A percentile compares a stretch with the other conserved stretches of the same genome.
Evolutionary conservation across 2,329 filamentous ascomycete genomes (phyloP).

Genomic region (Chaetothyriales sp.): DNA sequence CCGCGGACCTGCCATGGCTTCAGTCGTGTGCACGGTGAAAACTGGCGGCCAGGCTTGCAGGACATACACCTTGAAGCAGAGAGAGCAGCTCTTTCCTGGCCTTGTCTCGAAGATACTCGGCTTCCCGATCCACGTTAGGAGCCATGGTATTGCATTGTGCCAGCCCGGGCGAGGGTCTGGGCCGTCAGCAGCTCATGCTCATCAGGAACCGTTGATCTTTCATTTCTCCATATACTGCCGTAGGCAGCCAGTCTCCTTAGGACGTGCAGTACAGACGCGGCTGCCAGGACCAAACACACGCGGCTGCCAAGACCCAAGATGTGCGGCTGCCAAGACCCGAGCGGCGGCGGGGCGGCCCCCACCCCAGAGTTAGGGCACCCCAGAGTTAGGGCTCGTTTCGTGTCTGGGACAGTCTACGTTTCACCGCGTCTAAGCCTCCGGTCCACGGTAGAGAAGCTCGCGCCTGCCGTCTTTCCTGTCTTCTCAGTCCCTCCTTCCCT

Average conservation of each 20-base stretch:
- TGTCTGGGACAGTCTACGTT: too few species aligned
- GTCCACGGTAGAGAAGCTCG: not conserved
- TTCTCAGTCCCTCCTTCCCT: not conserved
- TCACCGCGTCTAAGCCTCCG: too few species aligned
- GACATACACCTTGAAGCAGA: slow-evolving; percentile 86
- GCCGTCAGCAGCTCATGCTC: not conserved
- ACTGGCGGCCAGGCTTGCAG: not conserved
- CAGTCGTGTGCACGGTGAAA: slow-evolving; percentile 22
- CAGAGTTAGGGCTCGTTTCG: too few species aligned
- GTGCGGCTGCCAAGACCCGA: too few species aligned
- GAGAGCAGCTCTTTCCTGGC: slow-evolving; percentile 79
- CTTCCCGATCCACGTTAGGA: slow-evolving; percentile 31
- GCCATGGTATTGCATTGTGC: slow-evolving; percentile 22
- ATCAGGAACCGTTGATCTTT: not conserved
- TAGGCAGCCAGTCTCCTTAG: not conserved
- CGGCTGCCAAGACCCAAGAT: too few species aligned
- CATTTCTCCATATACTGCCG: not conserved
- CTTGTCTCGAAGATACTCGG: slow-evolving; percentile 35
- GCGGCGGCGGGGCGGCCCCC: too few species aligned
- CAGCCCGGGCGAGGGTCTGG: not conserved
- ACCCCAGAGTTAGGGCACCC: too few species aligned
- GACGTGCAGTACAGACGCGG: too few species aligned
- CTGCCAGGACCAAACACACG: too few species aligned
- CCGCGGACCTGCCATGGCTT: slow-evolving; percentile 61
- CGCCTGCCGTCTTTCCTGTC: not conserved